Percentiles rank a stretch among this genome's conserved stretches.
These are phyloP conservation scores for Epithele typhae DNA, from an alignment of 768 basidiomycete genomes.

Conservation along the genomic window DNA sequence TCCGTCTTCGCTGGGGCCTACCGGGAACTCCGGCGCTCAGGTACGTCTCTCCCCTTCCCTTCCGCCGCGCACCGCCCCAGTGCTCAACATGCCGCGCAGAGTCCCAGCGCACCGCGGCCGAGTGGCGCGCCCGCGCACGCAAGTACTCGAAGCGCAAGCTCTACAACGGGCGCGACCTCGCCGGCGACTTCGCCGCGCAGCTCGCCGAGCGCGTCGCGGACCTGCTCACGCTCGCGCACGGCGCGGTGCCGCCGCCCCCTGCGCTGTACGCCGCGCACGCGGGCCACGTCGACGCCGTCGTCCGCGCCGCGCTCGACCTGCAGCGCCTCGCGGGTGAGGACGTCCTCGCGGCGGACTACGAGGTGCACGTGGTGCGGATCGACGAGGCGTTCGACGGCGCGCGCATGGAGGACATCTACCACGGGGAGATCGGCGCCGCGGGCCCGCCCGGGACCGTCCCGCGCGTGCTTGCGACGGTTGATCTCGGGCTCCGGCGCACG, in stretches of 20 bases:
- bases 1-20: constrained; percentile 14
- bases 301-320: constrained; percentile 10
- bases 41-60: constrained; percentile 3
- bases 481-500: constrained; percentile 32
- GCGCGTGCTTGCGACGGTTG: constrained; percentile 32
- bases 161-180: constrained; percentile 18
- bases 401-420: constrained; percentile 14
- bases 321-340: constrained; percentile 15
- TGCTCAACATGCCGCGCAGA: constrained; percentile 1
- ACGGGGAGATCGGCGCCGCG: constrained; percentile 9
- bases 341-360: constrained; percentile 13
- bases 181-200: constrained; percentile 13
- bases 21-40: constrained; percentile 16
- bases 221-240: constrained; percentile 12
- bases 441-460: constrained; percentile 11
- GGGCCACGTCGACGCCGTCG: constrained; percentile 11
- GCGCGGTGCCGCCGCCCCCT: background rate
- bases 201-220: constrained; percentile 18
- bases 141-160: constrained; percentile 17
- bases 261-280: constrained; percentile 3
- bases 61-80: background rate
- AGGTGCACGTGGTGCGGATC: constrained; percentile 6
- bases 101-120: constrained; percentile 9
- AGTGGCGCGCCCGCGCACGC: constrained; percentile 17
- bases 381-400: constrained; percentile 11